Base-by-base conservation (phyloP, 1,139 yeast genomes). In the Yamadazyma jaroonii region DNA sequence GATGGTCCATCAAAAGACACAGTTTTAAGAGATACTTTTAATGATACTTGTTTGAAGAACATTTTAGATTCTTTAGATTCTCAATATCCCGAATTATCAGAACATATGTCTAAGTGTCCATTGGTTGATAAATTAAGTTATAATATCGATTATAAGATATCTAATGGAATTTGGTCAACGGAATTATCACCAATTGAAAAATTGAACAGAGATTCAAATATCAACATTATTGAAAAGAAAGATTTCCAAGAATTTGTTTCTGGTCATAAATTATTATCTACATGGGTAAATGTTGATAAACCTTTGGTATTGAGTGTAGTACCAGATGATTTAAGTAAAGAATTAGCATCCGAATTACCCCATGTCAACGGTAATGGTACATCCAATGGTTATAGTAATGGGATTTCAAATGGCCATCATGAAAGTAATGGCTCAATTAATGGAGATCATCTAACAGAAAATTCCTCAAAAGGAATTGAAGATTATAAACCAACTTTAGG, bases 241-340 rank as follows among this genome's bases (percentile, higher is more conserved):
- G 53, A 53, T 22, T 47, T 67, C 24, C 59, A 59, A 33, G 61
- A 57, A n/a, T 67, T 65, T 44, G 56, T 57, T 5, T 40, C 49
- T n/a, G 66, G 63, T 1, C 63, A 62, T 44, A 48, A 52, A 9
- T 67, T 66, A 42, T 46, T 59, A 5, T 41, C 56, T 9, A 49
- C 51, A 10, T 67, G 72, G 71, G 51, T 68, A 22, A 59, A 64
- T 43, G 62, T 67, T 1, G 56, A 56, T 36, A 60, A 58, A 37
- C 61, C 61, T 12, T 51, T 65, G 32, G 40, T 45, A 9, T 41
- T 47, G 26, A 46, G 46, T 30, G 40, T 45, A 7, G 22, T 36
- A 6, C 37, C 38, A 10, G 44, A 40, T 13, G 31, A 30, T 9
- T 9, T 33, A 9, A 33, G 27, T 13, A 30, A 30, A 25, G 36